phyloP scores from a whole-genome alignment of 2,329 filamentous ascomycete genomes.

The Penicillium hordei region DNA sequence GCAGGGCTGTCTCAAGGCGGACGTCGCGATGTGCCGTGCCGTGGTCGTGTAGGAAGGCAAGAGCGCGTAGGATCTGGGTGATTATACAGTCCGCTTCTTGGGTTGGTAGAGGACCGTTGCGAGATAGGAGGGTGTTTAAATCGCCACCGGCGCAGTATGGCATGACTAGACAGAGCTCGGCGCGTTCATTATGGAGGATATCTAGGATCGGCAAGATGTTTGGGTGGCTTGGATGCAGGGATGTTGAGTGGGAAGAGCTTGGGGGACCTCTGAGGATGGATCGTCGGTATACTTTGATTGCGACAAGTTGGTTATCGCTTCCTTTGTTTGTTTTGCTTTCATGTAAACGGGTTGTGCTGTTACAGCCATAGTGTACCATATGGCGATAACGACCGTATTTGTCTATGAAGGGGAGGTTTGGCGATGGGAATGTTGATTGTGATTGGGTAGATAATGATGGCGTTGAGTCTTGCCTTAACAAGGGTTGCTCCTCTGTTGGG shows the following conservation, averaged over 20 bases:
- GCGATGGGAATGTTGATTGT: neutral
- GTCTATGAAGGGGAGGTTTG: constrained; percentile 14
- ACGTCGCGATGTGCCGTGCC: constrained; percentile 91
- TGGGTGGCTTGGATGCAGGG: constrained; percentile 27
- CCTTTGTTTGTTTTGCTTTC: constrained; percentile 11
- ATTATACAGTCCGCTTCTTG: constrained; percentile 86
- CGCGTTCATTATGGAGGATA: constrained; percentile 27
- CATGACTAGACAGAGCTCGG: constrained; percentile 32
- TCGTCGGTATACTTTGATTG: constrained; percentile 32
- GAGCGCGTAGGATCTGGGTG: constrained; percentile 55
- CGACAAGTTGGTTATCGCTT: constrained; percentile 17
- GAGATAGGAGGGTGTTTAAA: constrained; percentile 75
- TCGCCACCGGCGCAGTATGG: constrained; percentile 73
- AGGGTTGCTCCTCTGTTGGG: constrained; percentile 19
- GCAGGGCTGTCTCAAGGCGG: constrained; percentile 91
- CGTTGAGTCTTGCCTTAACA: constrained; percentile 11
- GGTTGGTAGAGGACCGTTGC: constrained; percentile 75
- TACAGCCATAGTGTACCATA: constrained; percentile 30
- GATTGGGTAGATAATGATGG: constrained; percentile 2
- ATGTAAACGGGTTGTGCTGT: constrained; percentile 29
- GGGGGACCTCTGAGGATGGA: constrained; percentile 11
- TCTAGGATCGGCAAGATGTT: constrained; percentile 32
- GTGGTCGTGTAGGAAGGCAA: constrained; percentile 69
- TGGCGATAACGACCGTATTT: constrained; percentile 30
- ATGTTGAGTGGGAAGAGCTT: constrained; percentile 2